These are phyloP conservation scores for Pichia sp. DNA, from an alignment of 1,139 yeast species.

Conservation along the genomic window DNA sequence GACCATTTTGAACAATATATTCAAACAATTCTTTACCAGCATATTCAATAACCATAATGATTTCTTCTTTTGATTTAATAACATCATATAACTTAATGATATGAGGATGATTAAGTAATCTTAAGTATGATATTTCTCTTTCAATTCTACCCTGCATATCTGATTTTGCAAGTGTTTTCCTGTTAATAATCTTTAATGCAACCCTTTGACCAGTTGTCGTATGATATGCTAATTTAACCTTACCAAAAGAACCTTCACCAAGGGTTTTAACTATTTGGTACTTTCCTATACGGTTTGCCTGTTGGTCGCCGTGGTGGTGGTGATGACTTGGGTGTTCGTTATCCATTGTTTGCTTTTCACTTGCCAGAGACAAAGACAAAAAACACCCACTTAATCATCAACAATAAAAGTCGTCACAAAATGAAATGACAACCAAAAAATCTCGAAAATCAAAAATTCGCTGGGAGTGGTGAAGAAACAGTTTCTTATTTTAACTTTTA, in stretches of 20 bases:
- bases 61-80: slow-evolving; percentile 91
- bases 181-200: slow-evolving; percentile 88
- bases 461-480: not conserved
- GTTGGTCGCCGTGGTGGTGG: slow-evolving; percentile 8
- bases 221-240: slow-evolving; percentile 93
- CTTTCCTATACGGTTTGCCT: slow-evolving; percentile 60
- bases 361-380: not conserved
- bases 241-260: slow-evolving; percentile 98
- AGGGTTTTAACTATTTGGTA: slow-evolving; percentile 91
- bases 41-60: slow-evolving; percentile 94
- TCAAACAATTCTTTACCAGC: slow-evolving; percentile 96
- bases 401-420: not conserved
- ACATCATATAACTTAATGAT: slow-evolving; percentile 95
- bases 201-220: slow-evolving; percentile 88
- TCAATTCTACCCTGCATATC: slow-evolving; percentile 98
- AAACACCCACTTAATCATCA: not conserved
- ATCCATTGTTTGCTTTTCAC: slow-evolving; percentile 11
- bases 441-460: not conserved
- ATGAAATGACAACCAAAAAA: not conserved
- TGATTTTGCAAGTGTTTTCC: slow-evolving; percentile 87
- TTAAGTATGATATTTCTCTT: slow-evolving; percentile 84
- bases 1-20: slow-evolving; percentile 90
- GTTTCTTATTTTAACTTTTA: too few species aligned
- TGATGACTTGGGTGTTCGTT: not conserved
- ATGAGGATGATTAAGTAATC: slow-evolving; percentile 91